Percentiles rank a stretch among this genome's conserved stretches.
phyloP scores from a whole-genome alignment of 108 stramenopile species.

The Tribonema minus region DNA sequence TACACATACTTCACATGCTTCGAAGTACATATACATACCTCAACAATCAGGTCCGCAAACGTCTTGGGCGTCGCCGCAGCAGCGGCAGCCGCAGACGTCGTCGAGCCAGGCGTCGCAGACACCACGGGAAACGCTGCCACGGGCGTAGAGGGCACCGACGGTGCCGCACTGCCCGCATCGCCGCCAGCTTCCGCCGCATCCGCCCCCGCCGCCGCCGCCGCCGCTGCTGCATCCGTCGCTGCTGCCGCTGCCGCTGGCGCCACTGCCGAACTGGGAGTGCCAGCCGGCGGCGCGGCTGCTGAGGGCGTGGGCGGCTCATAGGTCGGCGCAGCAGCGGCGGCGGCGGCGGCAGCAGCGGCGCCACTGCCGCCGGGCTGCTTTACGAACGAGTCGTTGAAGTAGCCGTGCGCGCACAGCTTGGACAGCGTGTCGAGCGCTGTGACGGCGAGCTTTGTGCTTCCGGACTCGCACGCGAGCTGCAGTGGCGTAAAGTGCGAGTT shows the following conservation, averaged over 20 bases:
- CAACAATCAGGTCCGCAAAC: neutral
- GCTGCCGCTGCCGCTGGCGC: slow-evolving; percentile 19
- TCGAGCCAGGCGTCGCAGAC: neutral
- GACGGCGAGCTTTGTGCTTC: slow-evolving; percentile 42
- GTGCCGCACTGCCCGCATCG: neutral
- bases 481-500: slow-evolving; percentile 51
- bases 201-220: neutral
- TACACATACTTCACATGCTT: too few species aligned
- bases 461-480: slow-evolving; percentile 44
- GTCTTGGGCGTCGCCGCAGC: neutral
- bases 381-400: neutral
- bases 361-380: neutral
- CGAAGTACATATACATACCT: too few species aligned
- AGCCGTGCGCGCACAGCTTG: slow-evolving; percentile 52
- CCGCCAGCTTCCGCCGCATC: neutral
- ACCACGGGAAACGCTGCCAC: too few species aligned
- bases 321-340: slow-evolving; percentile 3
- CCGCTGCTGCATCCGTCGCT: too few species aligned
- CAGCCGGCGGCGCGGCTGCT: neutral
- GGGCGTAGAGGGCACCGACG: neutral
- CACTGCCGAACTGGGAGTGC: too few species aligned
- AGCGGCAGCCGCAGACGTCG: too few species aligned
- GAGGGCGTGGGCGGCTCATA: too few species aligned
- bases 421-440: slow-evolving; percentile 58
- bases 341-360: neutral